A percentile compares a stretch with the other conserved stretches of the same genome.
Conservation (phyloP, 805 yeast genomes). For the Ogataea zsoltii region DNA sequence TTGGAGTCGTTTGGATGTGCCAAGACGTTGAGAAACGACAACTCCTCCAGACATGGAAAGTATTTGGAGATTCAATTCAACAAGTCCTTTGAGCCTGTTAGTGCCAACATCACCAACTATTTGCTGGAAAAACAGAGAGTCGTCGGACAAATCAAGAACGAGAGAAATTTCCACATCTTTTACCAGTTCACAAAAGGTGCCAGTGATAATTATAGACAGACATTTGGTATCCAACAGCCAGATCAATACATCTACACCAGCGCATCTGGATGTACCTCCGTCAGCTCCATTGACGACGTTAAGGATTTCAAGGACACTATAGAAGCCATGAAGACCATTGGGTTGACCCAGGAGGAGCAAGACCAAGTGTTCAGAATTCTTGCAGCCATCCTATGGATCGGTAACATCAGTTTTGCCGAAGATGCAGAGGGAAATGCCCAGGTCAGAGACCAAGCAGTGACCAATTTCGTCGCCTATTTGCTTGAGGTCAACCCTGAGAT, state of each 20-base stretch:
- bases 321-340: slow-evolving; percentile 85
- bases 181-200: slow-evolving; percentile 95
- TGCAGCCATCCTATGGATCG: slow-evolving; percentile 90
- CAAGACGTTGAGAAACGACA: slow-evolving; percentile 83
- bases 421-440: slow-evolving; percentile 84
- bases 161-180: slow-evolving; percentile 95
- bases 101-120: slow-evolving; percentile 95
- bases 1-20: slow-evolving; percentile 94
- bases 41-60: slow-evolving; percentile 90
- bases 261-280: slow-evolving; percentile 80
- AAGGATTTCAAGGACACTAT: slow-evolving; percentile 79
- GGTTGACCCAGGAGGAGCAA: slow-evolving; percentile 78
- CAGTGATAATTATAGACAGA: slow-evolving; percentile 76
- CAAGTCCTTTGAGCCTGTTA: slow-evolving; percentile 79
- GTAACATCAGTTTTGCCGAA: slow-evolving; percentile 84
- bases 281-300: slow-evolving; percentile 81
- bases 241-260: slow-evolving; percentile 91
- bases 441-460: slow-evolving; percentile 84
- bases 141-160: slow-evolving; percentile 89
- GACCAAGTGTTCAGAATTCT: slow-evolving; percentile 85
- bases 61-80: slow-evolving; percentile 90
- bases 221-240: slow-evolving; percentile 89
- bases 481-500: slow-evolving; percentile 73
- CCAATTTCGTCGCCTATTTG: slow-evolving; percentile 90
- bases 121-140: slow-evolving; percentile 93